Evolutionary conservation across 2,329 filamentous ascomycete species (phyloP).

Genomic region (Neofusicoccum sp.): DNA sequence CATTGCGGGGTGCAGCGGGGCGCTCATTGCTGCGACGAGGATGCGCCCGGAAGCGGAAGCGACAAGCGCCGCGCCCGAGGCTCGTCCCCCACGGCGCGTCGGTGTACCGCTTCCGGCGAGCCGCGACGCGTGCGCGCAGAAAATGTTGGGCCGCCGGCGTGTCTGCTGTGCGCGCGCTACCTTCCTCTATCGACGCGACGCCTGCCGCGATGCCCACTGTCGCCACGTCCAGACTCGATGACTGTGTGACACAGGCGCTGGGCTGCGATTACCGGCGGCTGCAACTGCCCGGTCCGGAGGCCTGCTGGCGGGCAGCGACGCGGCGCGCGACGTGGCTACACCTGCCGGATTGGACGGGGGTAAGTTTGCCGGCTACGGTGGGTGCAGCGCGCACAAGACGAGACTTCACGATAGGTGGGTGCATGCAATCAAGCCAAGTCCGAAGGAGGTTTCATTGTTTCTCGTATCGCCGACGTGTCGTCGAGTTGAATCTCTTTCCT

Average conservation of each 20-base stretch:
- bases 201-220: neutral
- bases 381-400: no score
- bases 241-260: neutral
- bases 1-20: slow-evolving; percentile 12
- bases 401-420: no score
- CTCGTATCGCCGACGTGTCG: no score
- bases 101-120: neutral
- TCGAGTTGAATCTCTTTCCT: no score
- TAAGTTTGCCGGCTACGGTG: no score
- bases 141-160: neutral
- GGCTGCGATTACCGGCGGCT: neutral
- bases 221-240: neutral
- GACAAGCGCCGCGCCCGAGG: neutral
- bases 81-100: neutral
- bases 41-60: neutral
- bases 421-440: no score
- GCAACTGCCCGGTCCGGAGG: neutral
- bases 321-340: neutral
- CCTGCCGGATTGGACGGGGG: neutral
- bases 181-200: neutral
- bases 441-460: no score
- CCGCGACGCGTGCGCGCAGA: neutral
- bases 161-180: neutral
- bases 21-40: neutral
- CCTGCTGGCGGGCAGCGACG: neutral